phyloP scores from a whole-genome alignment of 176 grass and related monocot genomes.

The Oryza rufipogon region DNA sequence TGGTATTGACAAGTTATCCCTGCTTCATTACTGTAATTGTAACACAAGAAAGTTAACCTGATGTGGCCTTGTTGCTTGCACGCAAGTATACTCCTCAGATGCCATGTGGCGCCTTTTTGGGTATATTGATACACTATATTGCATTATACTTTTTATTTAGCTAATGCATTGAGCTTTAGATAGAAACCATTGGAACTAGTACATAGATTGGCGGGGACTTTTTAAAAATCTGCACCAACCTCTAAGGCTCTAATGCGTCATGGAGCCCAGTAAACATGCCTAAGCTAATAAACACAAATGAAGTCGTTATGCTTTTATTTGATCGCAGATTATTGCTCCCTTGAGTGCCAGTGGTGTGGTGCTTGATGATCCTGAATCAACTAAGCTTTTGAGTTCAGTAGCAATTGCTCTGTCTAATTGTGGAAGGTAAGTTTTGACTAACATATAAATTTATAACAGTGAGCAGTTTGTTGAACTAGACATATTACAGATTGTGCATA shows the following conservation, averaged over 20 bases:
- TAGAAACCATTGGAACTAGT: slow-evolving; percentile 30
- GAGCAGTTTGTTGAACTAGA: background rate
- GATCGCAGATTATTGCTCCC: slow-evolving; percentile 75
- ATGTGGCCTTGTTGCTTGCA: background rate
- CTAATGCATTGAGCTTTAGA: slow-evolving; percentile 3
- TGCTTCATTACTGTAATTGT: background rate
- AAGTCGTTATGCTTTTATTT: slow-evolving; percentile 42
- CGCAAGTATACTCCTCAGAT: slow-evolving; percentile 3
- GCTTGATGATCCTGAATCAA: slow-evolving; percentile 95
- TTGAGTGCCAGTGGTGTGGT: slow-evolving; percentile 90
- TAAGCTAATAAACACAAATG: slow-evolving; percentile 30
- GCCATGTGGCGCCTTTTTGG: slow-evolving; percentile 14
- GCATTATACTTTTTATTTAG: slow-evolving; percentile 25
- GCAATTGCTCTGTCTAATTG: slow-evolving; percentile 96
- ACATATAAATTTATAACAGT: background rate
- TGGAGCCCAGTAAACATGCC: background rate
- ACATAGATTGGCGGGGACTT: background rate
- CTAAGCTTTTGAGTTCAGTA: slow-evolving; percentile 94
- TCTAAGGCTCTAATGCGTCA: slow-evolving; percentile 6
- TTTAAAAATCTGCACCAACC: background rate
- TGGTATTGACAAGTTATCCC: background rate
- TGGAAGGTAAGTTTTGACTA: slow-evolving; percentile 62
- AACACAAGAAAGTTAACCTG: background rate
- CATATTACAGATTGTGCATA: background rate
- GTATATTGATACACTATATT: background rate